Evolutionary conservation across 2,329 filamentous ascomycete species (phyloP).

Genomic region (Claviceps capensis): DNA sequence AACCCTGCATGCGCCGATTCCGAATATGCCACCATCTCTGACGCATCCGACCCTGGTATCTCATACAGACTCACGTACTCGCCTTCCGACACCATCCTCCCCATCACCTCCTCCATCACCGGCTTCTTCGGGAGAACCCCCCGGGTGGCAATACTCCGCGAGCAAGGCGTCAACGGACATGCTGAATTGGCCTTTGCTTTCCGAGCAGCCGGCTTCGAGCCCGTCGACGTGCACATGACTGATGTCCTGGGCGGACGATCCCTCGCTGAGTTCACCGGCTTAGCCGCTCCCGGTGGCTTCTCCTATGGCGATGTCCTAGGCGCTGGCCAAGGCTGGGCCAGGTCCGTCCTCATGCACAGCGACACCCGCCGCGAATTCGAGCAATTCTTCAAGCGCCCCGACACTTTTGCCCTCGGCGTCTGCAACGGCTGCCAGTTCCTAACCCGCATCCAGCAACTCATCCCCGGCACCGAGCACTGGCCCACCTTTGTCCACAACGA

Average conservation of each 20-base stretch:
- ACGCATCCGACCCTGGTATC: conserved; percentile 68
- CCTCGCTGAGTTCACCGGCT: conserved; percentile 68
- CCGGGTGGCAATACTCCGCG: conserved; percentile 80
- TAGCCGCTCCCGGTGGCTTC: conserved; percentile 94
- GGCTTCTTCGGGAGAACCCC: conserved; percentile 45
- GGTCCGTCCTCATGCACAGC: conserved; percentile 77
- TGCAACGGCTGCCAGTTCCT: conserved; percentile 98
- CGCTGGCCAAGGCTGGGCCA: conserved; percentile 93
- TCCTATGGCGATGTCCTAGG: conserved; percentile 78
- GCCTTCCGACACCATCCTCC: conserved; percentile 62
- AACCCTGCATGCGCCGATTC: conserved; percentile 76
- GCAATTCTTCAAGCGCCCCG: conserved; percentile 70
- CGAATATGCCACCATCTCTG: conserved; percentile 62
- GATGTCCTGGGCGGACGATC: conserved; percentile 73
- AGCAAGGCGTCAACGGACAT: conserved; percentile 90
- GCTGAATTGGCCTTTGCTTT: conserved; percentile 98
- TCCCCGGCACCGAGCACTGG: conserved; percentile 74
- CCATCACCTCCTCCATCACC: conserved; percentile 34
- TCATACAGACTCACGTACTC: conserved; percentile 73
- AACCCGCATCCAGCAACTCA: conserved; percentile 61
- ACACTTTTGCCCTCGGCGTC: conserved; percentile 87
- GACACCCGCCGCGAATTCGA: conserved; percentile 65
- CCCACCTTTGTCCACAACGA: conserved; percentile 76
- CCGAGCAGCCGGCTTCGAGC: conserved; percentile 76
- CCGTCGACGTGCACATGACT: conserved; percentile 93